Base-by-base conservation (phyloP, 176 grass and related monocot genomes). In the Zoysia pacifica region DNA sequence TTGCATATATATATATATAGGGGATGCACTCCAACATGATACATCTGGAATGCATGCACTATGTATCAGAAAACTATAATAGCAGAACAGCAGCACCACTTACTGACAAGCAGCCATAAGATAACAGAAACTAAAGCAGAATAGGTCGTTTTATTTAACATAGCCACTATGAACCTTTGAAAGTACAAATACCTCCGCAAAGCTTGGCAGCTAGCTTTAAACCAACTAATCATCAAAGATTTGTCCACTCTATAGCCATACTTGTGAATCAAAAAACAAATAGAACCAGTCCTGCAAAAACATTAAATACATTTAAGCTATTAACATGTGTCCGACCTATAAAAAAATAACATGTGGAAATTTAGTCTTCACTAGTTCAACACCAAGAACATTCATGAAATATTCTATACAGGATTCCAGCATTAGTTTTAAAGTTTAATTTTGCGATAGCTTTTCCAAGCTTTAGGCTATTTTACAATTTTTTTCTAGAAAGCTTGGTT, bases 231-330 rank as follows among this genome's bases (percentile, higher is more conserved):
- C 77, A 97, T 79, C 46, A 84, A 75, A 80, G 91, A 49, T 73
- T 88, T 97, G 44, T 94, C 89, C 35, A 94, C 62, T 86, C 54
- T 91, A 71, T 67, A 76, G 70, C 91, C 89, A 92, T 86, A 92
- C 19, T 92, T 90, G 76, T 72, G 91, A 82, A 94, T 82, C 81
- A 97, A 80, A 88, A 88, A 89, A 80, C 78, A 91, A 82, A 85
- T 43, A 47, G 87, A 79, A 16, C 91, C 87, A 46, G 48, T 88
- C 94, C 94, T 97, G 85, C 35, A 7, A 36, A 43, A 90, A 86
- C 50, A 65, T 42, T 42, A 78, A 13, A 64, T 40, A 52, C 4
- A 6, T 75, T 9, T 74, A 81, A 53, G 40, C 38, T 40, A 75
- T 62, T 65, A 78, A 75, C 43, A 55, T 69, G 18, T 76, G 45